phyloP scores from a whole-genome alignment of 2,329 filamentous ascomycete species.

The Chaetomium strumarium region DNA sequence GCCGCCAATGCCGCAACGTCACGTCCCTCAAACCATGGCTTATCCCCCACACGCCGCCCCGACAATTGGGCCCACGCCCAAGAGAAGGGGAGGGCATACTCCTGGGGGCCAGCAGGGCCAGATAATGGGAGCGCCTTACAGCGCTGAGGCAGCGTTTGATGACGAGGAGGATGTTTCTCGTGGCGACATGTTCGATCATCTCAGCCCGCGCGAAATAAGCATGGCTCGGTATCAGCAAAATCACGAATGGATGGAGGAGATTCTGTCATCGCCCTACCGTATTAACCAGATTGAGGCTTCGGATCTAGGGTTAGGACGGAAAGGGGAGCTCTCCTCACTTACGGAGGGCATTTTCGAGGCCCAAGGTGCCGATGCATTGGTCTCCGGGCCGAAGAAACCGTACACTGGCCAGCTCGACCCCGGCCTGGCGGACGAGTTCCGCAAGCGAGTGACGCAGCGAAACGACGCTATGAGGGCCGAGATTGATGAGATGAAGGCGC shows the following conservation, averaged over 20 bases:
- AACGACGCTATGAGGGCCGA: conserved; percentile 70
- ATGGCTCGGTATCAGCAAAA: conserved; percentile 84
- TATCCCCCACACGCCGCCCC: conserved; percentile 48
- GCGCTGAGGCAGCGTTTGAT: conserved; percentile 51
- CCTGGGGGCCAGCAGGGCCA: conserved; percentile 16
- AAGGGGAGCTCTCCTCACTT: conserved; percentile 72
- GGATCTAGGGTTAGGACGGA: conserved; percentile 78
- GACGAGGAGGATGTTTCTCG: conserved; percentile 86
- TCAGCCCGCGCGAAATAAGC: conserved; percentile 86
- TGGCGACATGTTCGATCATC: conserved; percentile 82
- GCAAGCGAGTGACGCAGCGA: conserved; percentile 67
- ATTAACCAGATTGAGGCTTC: conserved; percentile 80
- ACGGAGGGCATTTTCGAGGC: conserved; percentile 81
- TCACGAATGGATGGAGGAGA: conserved; percentile 98
- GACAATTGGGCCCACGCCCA: conserved; percentile 47
- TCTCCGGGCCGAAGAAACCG: conserved; percentile 47
- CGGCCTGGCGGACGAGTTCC: conserved; percentile 78
- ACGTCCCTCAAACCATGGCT: conserved; percentile 55
- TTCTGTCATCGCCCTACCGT: conserved; percentile 83
- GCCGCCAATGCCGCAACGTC: conserved; percentile 38
- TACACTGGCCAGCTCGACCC: conserved; percentile 63
- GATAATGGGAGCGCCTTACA: conserved; percentile 22
- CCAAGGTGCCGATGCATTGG: conserved; percentile 44
- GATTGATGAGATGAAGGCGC: conserved; percentile 75
- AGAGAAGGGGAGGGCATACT: conserved; percentile 40